These are phyloP conservation scores for Plasmodium berghei DNA, from an alignment of 169 alveolate genomes.

Conservation along the genomic window DNA sequence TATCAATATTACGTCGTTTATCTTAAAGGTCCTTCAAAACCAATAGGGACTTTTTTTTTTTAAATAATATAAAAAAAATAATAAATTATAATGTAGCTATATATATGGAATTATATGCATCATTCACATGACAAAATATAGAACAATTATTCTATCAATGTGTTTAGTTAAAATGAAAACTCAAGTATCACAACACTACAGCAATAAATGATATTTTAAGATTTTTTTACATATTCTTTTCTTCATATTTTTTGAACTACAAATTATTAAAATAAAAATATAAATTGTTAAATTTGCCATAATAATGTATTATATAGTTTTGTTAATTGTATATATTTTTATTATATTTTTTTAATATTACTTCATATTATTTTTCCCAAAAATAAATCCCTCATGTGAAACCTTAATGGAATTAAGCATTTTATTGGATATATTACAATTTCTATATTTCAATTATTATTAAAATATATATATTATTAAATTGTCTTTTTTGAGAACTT, in stretches of 20 bases:
- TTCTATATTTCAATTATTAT: no score
- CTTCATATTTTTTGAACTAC: conserved; percentile 21
- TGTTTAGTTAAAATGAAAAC: conserved; percentile 12
- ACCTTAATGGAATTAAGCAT: conserved; percentile 28
- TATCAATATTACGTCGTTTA: not conserved
- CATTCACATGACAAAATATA: not conserved
- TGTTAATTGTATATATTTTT: not conserved
- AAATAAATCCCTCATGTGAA: conserved; percentile 75
- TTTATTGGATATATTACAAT: not conserved
- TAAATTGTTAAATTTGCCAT: not conserved
- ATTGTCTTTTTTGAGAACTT: conserved; percentile 1
- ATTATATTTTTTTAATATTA: conserved; percentile 9
- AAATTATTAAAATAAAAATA: conserved; percentile 3
- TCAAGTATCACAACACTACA: not conserved
- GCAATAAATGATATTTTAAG: not conserved
- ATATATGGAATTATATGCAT: not conserved
- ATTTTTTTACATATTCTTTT: conserved; percentile 27
- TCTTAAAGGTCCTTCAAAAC: conserved; percentile 68
- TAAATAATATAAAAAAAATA: conserved; percentile 8
- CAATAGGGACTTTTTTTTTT: conserved; percentile 38
- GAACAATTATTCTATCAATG: not conserved
- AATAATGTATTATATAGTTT: not conserved
- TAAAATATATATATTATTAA: no score
- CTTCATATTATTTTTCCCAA: conserved; percentile 72
- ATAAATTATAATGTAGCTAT: not conserved